These are phyloP conservation scores for Claviceps pusilla DNA, from an alignment of 2,329 filamentous ascomycete species.

Conservation along the genomic window DNA sequence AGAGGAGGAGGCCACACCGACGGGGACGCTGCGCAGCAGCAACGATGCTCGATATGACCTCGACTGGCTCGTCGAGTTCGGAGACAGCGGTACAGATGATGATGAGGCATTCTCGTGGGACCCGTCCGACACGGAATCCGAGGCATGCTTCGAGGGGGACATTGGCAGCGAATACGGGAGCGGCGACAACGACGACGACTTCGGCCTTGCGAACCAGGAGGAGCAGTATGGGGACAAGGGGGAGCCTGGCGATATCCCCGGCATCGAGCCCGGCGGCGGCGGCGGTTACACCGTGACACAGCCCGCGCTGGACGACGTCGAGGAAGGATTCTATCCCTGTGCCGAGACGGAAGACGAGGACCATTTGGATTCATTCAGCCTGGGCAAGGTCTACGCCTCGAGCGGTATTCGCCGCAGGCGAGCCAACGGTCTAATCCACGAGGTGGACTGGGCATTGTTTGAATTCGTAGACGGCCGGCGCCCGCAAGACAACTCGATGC, in stretches of 20 bases:
- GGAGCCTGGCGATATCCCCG: constrained; percentile 62
- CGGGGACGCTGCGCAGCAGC: constrained; percentile 21
- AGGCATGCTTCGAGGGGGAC: constrained; percentile 33
- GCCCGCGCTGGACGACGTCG: constrained; percentile 76
- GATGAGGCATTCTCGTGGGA: constrained; percentile 44
- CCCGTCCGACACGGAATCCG: constrained; percentile 47
- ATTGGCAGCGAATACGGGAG: constrained; percentile 38
- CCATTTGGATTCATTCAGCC: constrained; percentile 62
- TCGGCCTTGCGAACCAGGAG: constrained; percentile 18
- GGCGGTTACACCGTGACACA: constrained; percentile 75
- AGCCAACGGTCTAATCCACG: constrained; percentile 59
- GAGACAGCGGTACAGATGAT: constrained; percentile 26
- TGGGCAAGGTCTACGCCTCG: constrained; percentile 78
- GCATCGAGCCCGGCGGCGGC: constrained; percentile 59
- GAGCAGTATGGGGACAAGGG: constrained; percentile 40
- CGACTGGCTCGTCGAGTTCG: constrained; percentile 29
- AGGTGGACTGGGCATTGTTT: constrained; percentile 92
- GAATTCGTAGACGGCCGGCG: constrained; percentile 58
- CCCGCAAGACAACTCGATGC: constrained; percentile 58
- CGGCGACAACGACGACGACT: constrained; percentile 7
- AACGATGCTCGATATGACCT: constrained; percentile 19
- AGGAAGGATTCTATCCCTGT: constrained; percentile 68
- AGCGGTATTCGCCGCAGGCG: constrained; percentile 73
- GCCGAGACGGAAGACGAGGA: constrained; percentile 59
- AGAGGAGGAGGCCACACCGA: constrained; percentile 17